phyloP scores from a whole-genome alignment of 2,329 filamentous ascomycete species.

The Nemania serpens region DNA sequence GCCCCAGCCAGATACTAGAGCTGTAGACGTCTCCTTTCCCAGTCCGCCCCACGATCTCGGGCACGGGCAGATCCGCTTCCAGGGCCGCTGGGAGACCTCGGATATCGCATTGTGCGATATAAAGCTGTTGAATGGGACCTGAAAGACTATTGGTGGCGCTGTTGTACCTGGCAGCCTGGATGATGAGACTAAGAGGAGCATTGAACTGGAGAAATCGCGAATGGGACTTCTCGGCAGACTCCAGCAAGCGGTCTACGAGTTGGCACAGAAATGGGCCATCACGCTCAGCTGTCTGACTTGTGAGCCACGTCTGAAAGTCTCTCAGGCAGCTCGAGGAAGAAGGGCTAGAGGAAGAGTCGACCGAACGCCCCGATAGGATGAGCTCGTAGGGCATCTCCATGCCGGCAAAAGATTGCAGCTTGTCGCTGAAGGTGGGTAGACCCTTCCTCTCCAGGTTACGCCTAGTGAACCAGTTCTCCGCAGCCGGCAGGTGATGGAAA shows the following conservation, averaged over 20 bases:
- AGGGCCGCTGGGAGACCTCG: slow-evolving; percentile 67
- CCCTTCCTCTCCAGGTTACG: not conserved
- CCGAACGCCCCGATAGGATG: slow-evolving; percentile 1
- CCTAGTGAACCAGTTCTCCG: slow-evolving; percentile 37
- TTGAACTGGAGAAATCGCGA: slow-evolving; percentile 60
- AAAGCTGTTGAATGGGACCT: slow-evolving; percentile 56
- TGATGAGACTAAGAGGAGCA: slow-evolving; percentile 67
- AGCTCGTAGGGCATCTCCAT: slow-evolving; percentile 39
- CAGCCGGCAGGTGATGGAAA: slow-evolving; percentile 32
- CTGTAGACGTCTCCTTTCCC: slow-evolving; percentile 86
- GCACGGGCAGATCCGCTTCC: slow-evolving; percentile 69
- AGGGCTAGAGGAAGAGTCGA: not conserved
- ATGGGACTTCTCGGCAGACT: slow-evolving; percentile 23
- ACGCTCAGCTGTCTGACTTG: slow-evolving; percentile 2
- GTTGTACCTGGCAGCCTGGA: slow-evolving; percentile 60
- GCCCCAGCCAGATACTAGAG: slow-evolving; percentile 86
- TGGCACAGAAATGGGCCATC: slow-evolving; percentile 6
- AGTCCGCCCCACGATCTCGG: slow-evolving; percentile 62
- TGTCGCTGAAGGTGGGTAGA: slow-evolving; percentile 25
- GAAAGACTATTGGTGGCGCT: slow-evolving; percentile 13
- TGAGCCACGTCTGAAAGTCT: slow-evolving; percentile 33
- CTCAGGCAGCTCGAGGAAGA: slow-evolving; percentile 1
- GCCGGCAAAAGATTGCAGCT: slow-evolving; percentile 31
- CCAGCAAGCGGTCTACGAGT: slow-evolving; percentile 38
- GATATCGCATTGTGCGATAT: slow-evolving; percentile 83